Conservation (phyloP, 2,329 filamentous ascomycete genomes). For the Lachnellula cervina region DNA sequence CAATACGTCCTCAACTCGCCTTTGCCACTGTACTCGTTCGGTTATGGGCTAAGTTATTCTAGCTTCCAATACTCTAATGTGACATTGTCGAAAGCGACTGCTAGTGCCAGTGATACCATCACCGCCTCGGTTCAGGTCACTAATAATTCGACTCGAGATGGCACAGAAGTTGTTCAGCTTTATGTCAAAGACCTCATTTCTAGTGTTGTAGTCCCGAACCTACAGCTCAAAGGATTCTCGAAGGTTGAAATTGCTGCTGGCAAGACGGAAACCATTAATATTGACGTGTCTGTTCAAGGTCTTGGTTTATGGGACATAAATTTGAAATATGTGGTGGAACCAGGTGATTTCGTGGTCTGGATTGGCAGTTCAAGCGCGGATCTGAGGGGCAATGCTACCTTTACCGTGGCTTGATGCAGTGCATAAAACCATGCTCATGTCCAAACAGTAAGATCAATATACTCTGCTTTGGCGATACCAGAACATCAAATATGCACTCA, state of each 20-base stretch:
- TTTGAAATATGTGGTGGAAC: constrained; percentile 71
- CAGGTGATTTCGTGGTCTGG: constrained; percentile 59
- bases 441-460: background rate
- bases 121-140: constrained; percentile 50
- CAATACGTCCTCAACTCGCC: constrained; percentile 78
- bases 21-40: constrained; percentile 77
- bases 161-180: constrained; percentile 51
- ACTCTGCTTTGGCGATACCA: too few species aligned
- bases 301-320: constrained; percentile 66
- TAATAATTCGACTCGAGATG: constrained; percentile 52
- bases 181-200: constrained; percentile 48
- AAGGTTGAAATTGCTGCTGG: constrained; percentile 58
- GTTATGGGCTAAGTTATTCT: constrained; percentile 70
- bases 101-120: constrained; percentile 42
- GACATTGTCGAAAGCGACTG: constrained; percentile 36
- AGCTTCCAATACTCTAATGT: constrained; percentile 51
- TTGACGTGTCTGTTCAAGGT: constrained; percentile 59
- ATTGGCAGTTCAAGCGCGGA: constrained; percentile 58
- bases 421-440: background rate
- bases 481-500: too few species aligned
- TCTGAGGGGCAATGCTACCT: constrained; percentile 50
- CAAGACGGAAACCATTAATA: constrained; percentile 47
- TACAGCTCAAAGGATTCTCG: constrained; percentile 65
- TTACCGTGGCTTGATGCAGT: constrained; percentile 39
- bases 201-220: constrained; percentile 60